Evolutionary conservation across 352 stramenopile genomes (phyloP), one percentile per base, ranked within the genome.

Genomic region (Globisporangium parvum): DNA sequence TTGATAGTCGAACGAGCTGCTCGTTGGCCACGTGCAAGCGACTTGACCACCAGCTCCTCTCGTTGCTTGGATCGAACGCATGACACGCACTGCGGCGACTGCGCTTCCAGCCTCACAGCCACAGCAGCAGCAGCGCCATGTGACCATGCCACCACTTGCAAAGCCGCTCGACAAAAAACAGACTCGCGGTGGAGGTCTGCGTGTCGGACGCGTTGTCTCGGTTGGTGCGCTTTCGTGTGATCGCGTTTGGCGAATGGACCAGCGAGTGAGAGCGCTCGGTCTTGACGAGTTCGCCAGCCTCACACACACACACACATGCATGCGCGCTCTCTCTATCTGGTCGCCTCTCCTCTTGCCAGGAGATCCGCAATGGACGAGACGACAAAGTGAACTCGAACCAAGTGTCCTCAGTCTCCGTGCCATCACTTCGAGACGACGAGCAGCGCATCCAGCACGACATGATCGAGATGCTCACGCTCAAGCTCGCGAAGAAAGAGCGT

Each of bases 401-500:
- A 4, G 42, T 54, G 20, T 67, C 60, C 39, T 42, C 42, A 15
- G 53, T 71, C 46, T 37, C 31, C 0, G 10, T 8, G 31, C 6
- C 5, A 37, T 49, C 74, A 24, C 55, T 77, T 17, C 75, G 81
- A 35, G 65, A 75, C 33, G 76, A 78, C 52, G 79, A 89, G 53
- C 54, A 57, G 10, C 69, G 77, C 48, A 68, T 87, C 33, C 74
- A 85, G 51, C 64, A 84, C 5, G 70, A 84, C 55, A 70, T 87
- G 10, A 66, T 85, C 15, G 75, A 89, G 52, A 79, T 89, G 64
- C 71, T 89, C 20, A 79, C 71, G 0, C 52, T 60, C 35, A 85
- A 84, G 20, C 60, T 89, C 24, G 73, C 75, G 0, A 83, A 85
- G 56, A 80, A 80, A 26, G 79, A 87, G 52, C 80, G 82, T 47